These are phyloP conservation scores for Penicillium alfredii DNA, from an alignment of 495 filamentous ascomycete species.

Conservation along the genomic window DNA sequence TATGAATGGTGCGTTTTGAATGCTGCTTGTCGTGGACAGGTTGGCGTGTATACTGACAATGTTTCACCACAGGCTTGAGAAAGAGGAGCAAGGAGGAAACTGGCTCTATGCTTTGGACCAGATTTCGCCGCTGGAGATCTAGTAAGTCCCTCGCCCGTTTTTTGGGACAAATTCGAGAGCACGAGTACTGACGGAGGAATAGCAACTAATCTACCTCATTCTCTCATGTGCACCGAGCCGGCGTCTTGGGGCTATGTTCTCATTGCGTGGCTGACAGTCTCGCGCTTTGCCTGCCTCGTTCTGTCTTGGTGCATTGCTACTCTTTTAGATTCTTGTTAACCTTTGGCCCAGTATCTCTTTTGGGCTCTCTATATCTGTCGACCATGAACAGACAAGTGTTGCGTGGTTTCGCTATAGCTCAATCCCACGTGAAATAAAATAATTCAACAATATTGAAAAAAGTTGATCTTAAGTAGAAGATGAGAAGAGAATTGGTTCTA, in stretches of 20 bases:
- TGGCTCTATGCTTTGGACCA: constrained; percentile 97
- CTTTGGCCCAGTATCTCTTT: constrained; percentile 4
- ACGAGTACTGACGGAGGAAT: constrained; percentile 12
- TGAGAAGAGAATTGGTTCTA: constrained; percentile 1
- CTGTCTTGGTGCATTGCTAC: constrained; percentile 14
- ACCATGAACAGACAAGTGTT: too few species aligned
- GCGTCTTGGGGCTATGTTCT: constrained; percentile 8
- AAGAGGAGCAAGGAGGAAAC: constrained; percentile 86
- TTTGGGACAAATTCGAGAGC: not conserved
- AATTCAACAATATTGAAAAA: too few species aligned
- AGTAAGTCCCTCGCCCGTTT: constrained; percentile 55
- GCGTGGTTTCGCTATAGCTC: too few species aligned
- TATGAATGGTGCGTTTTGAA: constrained; percentile 70
- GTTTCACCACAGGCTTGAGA: constrained; percentile 51
- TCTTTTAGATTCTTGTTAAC: constrained; percentile 3
- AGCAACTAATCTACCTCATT: constrained; percentile 22
- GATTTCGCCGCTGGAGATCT: constrained; percentile 93
- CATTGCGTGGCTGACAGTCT: too few species aligned
- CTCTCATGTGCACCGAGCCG: constrained; percentile 14
- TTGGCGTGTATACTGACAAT: constrained; percentile 1
- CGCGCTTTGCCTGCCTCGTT: too few species aligned
- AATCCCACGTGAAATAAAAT: too few species aligned
- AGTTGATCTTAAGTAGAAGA: not conserved
- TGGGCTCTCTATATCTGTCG: too few species aligned
- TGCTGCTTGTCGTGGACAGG: not conserved